Conservation (phyloP, 2,329 filamentous ascomycete species). For the Emergomyces orientalis region DNA sequence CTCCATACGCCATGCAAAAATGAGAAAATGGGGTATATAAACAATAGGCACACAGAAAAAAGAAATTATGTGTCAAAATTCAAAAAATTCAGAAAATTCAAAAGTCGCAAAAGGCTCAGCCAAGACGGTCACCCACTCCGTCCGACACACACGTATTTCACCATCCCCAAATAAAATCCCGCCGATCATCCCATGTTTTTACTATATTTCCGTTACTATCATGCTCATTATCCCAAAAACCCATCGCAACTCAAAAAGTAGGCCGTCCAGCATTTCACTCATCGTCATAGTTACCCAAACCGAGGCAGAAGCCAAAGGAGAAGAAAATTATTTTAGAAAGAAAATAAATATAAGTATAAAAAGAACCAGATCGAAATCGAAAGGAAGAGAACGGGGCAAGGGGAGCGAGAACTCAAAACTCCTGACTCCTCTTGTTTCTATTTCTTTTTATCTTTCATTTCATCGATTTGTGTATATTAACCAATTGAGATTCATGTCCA, state of each 20-base stretch:
- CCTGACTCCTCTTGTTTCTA: too few relatives aligned
- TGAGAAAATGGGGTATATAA: background rate
- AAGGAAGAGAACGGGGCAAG: too few relatives aligned
- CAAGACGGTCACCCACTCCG: too few relatives aligned
- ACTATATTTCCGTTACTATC: background rate
- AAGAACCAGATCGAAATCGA: background rate
- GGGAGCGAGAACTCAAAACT: too few relatives aligned
- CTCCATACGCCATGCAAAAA: background rate
- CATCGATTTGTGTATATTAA: too few relatives aligned
- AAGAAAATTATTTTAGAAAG: background rate
- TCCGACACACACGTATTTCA: background rate
- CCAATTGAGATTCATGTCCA: too few relatives aligned
- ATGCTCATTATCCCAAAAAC: background rate
- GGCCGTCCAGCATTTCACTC: background rate
- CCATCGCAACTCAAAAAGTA: background rate
- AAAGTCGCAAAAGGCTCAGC: background rate
- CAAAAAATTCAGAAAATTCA: too few relatives aligned
- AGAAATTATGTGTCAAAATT: background rate
- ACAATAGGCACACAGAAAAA: background rate
- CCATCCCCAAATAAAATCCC: background rate
- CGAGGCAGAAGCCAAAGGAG: too few relatives aligned
- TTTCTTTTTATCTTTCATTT: too few relatives aligned
- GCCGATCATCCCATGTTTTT: background rate
- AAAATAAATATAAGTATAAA: background rate
- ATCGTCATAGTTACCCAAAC: too few relatives aligned